phyloP scores from a whole-genome alignment of 2,329 filamentous ascomycete species.

The Paraphaeosphaeria minitans region DNA sequence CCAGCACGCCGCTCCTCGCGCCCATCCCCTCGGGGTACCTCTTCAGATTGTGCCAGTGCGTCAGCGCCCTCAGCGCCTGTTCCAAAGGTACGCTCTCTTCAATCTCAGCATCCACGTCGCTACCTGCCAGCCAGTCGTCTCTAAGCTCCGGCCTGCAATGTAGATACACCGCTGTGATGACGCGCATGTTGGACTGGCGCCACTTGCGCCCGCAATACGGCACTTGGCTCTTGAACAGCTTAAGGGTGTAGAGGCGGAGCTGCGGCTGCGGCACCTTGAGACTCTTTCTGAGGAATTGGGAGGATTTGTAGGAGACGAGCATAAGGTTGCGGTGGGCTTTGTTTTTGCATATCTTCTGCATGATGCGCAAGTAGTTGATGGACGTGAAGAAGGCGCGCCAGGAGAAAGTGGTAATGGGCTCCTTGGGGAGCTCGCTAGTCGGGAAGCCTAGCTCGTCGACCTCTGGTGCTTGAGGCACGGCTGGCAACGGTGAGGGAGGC shows the following conservation, averaged over 20 bases:
- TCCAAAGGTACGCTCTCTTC: slow-evolving; percentile 92
- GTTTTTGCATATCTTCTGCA: slow-evolving; percentile 96
- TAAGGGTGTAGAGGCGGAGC: slow-evolving; percentile 90
- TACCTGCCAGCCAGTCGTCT: slow-evolving; percentile 92
- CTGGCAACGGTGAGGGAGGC: slow-evolving; percentile 29
- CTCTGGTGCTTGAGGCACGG: slow-evolving; percentile 50
- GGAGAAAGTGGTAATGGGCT: slow-evolving; percentile 87
- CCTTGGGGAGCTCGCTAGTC: slow-evolving; percentile 68
- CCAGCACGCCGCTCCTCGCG: slow-evolving; percentile 45
- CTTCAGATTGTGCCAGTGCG: slow-evolving; percentile 92
- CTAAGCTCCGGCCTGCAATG: slow-evolving; percentile 90
- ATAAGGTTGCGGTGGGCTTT: slow-evolving; percentile 94
- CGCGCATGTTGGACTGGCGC: slow-evolving; percentile 97
- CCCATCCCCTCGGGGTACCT: slow-evolving; percentile 80
- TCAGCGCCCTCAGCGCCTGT: slow-evolving; percentile 84
- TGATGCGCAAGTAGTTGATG: slow-evolving; percentile 92
- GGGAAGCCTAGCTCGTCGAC: slow-evolving; percentile 91
- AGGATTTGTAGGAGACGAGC: slow-evolving; percentile 94
- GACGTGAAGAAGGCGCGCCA: slow-evolving; percentile 93
- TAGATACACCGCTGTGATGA: slow-evolving; percentile 95
- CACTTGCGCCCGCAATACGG: slow-evolving; percentile 98
- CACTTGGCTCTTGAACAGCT: slow-evolving; percentile 98
- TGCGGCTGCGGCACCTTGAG: slow-evolving; percentile 88
- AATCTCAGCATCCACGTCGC: slow-evolving; percentile 90
- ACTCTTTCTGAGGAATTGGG: slow-evolving; percentile 86